These are phyloP conservation scores for Penicillium paradoxum DNA, from an alignment of 495 filamentous ascomycete species.

Conservation along the genomic window DNA sequence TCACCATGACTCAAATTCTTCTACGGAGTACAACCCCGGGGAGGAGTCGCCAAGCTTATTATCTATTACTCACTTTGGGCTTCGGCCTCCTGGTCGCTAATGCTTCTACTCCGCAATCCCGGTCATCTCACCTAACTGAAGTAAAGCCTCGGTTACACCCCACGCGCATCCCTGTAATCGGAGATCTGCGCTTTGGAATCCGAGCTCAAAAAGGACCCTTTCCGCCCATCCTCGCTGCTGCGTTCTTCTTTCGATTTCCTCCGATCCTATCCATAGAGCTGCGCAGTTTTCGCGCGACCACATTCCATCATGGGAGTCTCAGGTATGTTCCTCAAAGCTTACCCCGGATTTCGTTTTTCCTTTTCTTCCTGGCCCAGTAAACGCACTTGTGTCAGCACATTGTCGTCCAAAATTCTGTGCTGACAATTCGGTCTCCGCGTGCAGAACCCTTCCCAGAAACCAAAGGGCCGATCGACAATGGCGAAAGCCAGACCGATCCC, in stretches of 20 bases:
- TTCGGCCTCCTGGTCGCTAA: neutral
- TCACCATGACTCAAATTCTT: constrained; percentile 1
- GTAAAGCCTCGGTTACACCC: neutral
- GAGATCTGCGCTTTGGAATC: neutral
- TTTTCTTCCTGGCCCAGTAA: neutral
- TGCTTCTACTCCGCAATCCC: neutral
- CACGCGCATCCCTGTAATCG: neutral
- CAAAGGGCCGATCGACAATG: constrained; percentile 19
- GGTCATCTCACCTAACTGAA: neutral
- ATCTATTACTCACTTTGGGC: neutral
- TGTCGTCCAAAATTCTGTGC: neutral
- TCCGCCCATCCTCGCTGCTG: neutral
- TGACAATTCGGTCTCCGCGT: constrained; percentile 10
- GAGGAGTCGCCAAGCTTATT: neutral
- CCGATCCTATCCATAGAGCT: neutral
- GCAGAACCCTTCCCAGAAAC: constrained; percentile 14
- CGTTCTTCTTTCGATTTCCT: neutral
- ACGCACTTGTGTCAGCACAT: neutral
- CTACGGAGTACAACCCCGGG: too few species aligned
- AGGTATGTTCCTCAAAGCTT: constrained; percentile 8
- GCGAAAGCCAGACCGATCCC: constrained; percentile 25
- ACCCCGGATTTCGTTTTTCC: neutral
- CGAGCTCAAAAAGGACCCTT: neutral
- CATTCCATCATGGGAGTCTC: constrained; percentile 16
- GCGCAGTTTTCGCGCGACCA: neutral